Percentiles rank a stretch among this genome's conserved stretches.
phyloP scores from a whole-genome alignment of 345 rosid species.

The Reutealis trisperma region DNA sequence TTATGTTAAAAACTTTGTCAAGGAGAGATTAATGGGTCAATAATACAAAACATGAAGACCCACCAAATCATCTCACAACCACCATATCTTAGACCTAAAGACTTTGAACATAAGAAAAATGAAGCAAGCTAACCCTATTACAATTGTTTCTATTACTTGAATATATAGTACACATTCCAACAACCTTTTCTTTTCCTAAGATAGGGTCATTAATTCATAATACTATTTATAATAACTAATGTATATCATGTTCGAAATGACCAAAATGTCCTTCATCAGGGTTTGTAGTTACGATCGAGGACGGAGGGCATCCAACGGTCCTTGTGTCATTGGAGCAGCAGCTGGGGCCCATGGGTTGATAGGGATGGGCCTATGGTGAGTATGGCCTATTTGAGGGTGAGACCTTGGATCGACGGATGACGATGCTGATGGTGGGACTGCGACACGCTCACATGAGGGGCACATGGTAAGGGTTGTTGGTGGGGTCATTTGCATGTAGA shows the following conservation, averaged over 20 bases:
- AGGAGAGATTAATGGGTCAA: constrained; percentile 33
- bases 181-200: not conserved
- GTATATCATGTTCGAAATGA: constrained; percentile 1
- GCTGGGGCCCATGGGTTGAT: constrained; percentile 57
- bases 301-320: constrained; percentile 52
- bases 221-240: not conserved
- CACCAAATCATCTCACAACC: constrained; percentile 46
- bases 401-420: constrained; percentile 38
- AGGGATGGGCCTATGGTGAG: constrained; percentile 42
- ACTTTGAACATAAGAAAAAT: constrained; percentile 17
- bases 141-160: too few species aligned
- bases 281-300: constrained; percentile 42
- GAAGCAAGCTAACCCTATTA: not conserved
- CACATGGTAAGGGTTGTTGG: constrained; percentile 99
- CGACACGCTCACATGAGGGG: constrained; percentile 94
- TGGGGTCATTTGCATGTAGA: constrained; percentile 99
- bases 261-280: constrained; percentile 23
- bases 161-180: constrained; percentile 20
- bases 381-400: constrained; percentile 19
- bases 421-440: constrained; percentile 54
- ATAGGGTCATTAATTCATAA: not conserved
- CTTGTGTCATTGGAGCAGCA: constrained; percentile 33
- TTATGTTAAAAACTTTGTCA: constrained; percentile 17
- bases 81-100: constrained; percentile 40
- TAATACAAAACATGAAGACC: constrained; percentile 54